Evolutionary conservation across 2,329 filamentous ascomycete species (phyloP), one percentile per base, ranked within the genome.

Genomic region (Penicillium corylophilum): DNA sequence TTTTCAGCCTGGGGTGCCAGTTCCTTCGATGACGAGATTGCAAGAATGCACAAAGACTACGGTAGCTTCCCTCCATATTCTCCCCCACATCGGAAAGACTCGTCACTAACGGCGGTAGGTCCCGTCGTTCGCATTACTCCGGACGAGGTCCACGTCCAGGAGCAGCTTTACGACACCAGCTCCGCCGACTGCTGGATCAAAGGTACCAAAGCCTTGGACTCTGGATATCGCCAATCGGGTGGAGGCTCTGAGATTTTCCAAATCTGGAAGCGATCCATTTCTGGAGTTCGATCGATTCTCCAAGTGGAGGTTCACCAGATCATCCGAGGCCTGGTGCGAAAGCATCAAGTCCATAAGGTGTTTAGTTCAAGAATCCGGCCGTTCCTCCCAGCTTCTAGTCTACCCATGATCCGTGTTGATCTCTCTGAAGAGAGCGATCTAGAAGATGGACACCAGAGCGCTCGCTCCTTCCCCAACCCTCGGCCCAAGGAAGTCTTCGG

Each of bases 121-220:
- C 58, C 60, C 1, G 53, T 63, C 9, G 56, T 63, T 20, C 61
- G 61, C 38, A 63, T 63, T 22, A 62, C 53, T 3, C 61, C 61
- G 1, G 56, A 63, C 12, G 61, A 63, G 31, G 36, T 63, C 1
- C 61, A 63, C n/a, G 46, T 61, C 15, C 50, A 56, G 42, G 59
- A 63, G 20, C 53, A 54, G 20, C 46, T 51, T 20, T 39, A 46
- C 15, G 45, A 53, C 15, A 31, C 43, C 4, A 44, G 23, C 9
- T 29, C 50, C 33, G 51, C 49, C 15, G 55, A 62, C 38, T 9
- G 53, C 36, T 57, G 57, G 61, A 52, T 61, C 43, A 59, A 61
- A 39, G 57, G 54, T 26, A 51, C 44, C n/a, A 20, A 45, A 13
- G 26, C 24, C 10, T n/a, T 54, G 10, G 46, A 53, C 18, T 16